Percentiles rank a stretch among this genome's conserved stretches.
Evolutionary conservation across 2,329 filamentous ascomycete species (phyloP).

Genomic region (Trichophyton equinum): DNA sequence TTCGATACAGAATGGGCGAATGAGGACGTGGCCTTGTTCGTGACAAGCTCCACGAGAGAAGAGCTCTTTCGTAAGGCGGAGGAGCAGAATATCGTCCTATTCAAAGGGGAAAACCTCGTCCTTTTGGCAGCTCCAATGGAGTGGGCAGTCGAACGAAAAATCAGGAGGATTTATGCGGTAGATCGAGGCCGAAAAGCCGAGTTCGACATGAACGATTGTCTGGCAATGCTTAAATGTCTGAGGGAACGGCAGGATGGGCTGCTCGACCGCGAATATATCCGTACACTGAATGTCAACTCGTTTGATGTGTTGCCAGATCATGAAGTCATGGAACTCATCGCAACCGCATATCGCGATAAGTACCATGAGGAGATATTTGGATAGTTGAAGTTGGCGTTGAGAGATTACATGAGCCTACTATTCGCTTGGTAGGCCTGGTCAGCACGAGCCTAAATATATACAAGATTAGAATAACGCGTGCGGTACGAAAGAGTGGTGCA

Average conservation of each 20-base stretch:
- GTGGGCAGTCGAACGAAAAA: slow-evolving; percentile 26
- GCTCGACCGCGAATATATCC: slow-evolving; percentile 18
- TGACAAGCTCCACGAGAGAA: slow-evolving; percentile 10
- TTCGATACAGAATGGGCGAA: slow-evolving; percentile 22
- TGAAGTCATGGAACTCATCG: no score
- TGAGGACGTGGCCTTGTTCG: slow-evolving; percentile 23
- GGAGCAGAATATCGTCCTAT: slow-evolving; percentile 23
- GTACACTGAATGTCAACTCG: slow-evolving; percentile 19
- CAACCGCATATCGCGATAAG: no score
- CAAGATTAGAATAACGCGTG: no score
- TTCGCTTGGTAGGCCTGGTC: no score
- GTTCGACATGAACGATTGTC: slow-evolving; percentile 21
- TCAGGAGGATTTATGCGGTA: slow-evolving; percentile 21
- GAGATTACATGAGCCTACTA: no score
- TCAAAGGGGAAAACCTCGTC: slow-evolving; percentile 18
- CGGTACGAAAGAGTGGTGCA: no score
- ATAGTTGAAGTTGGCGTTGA: no score
- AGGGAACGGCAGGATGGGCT: slow-evolving; percentile 16
- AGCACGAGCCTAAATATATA: no score
- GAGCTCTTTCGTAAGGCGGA: slow-evolving; percentile 20
- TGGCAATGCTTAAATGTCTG: slow-evolving; percentile 21
- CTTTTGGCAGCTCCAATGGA: slow-evolving; percentile 25
- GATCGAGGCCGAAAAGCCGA: slow-evolving; percentile 16
- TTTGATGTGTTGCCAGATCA: slow-evolving; percentile 21
- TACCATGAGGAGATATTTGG: no score